Evolutionary conservation across 2,329 filamentous ascomycete species (phyloP), one percentile per base, ranked within the genome.

Genomic region (Magnaporthiopsis rhizophila): DNA sequence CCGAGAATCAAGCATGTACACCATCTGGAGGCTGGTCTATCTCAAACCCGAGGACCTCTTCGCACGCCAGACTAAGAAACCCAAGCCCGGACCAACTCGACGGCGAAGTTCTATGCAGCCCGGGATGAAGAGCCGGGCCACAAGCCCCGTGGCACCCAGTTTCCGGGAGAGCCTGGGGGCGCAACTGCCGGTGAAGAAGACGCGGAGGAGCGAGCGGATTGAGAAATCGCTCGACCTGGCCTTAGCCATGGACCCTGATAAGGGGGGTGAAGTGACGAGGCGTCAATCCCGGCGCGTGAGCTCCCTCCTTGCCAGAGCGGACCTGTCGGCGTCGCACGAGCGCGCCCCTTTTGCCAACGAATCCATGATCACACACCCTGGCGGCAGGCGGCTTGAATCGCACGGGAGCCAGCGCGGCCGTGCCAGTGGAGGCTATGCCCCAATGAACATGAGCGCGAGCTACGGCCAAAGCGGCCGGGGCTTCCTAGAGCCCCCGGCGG

Each of bases 241-340:
- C 3, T 83, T 89, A 3, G 86, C 89, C 0, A 76, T 94, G n/a
- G 89, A 90, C 64, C 84, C 89, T 58, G 89, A 92, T 65, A 83
- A 82, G 64, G 80, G 78, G 13, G 72, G 75, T n/a, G 79, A 81
- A 21, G 79, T 80, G 15, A 82, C 81, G 0, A 78, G 86, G 62
- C 80, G 86, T 65, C 86, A 85, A 66, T 89, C 86, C 24, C 86
- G 95, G 58, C 86, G 95, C 62, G 89, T 98, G 32, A 99, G 95
- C 78, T 98, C 94, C 21, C 84, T 97, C 77, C 81, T 97, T 63
- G 93, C 93, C 21, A 84, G 94, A 70, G 90, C 91, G 38, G 94
- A 97, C 72, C 79, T 97, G 26, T 94, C 91, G 0, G 89, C 91
- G 12, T 95, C 89, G 21, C 90, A 94, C 68, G 92, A 96, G 69